A percentile compares a stretch with the other conserved stretches of the same genome.
phyloP scores from a whole-genome alignment of 176 grass and related monocot genomes.

The Echinochloa phyllopogon region DNA sequence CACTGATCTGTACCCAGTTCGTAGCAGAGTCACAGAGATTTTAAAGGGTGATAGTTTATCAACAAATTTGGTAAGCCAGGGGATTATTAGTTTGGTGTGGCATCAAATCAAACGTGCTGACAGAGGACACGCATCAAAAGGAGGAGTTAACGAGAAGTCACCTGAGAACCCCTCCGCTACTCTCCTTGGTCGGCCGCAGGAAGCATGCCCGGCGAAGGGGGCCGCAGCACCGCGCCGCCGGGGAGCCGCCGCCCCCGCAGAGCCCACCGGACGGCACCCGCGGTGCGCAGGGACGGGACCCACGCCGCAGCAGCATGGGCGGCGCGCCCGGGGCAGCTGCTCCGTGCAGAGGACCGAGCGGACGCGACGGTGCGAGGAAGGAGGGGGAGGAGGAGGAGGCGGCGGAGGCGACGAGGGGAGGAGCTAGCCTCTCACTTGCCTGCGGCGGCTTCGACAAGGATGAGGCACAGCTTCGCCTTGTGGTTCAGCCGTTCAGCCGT shows the following conservation, averaged over 20 bases:
- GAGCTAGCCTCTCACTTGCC: too few relatives aligned
- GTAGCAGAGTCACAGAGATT: neutral
- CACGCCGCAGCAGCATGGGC: conserved; percentile 29
- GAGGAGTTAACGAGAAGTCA: conserved; percentile 6
- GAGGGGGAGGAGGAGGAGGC: too few relatives aligned
- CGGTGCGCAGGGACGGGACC: neutral
- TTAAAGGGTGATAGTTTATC: neutral
- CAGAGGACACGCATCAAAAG: neutral
- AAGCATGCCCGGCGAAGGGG: conserved; percentile 15
- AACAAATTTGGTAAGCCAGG: neutral
- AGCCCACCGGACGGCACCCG: neutral
- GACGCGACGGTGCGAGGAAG: neutral
- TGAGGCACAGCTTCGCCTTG: too few relatives aligned
- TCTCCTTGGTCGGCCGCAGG: neutral
- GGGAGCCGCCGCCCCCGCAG: neutral
- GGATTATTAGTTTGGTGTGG: neutral
- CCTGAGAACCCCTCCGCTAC: conserved; percentile 1
- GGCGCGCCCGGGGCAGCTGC: neutral
- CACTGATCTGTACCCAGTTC: neutral
- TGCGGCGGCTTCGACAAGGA: too few relatives aligned
- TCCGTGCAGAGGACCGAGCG: neutral
- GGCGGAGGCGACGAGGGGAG: neutral
- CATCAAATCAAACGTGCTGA: neutral
- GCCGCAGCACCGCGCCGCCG: neutral
- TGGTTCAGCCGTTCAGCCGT: too few relatives aligned